Percentiles rank a stretch among this genome's conserved stretches.
These are phyloP conservation scores for Yamadazyma triangularis DNA, from an alignment of 1,139 yeast genomes.

Conservation along the genomic window DNA sequence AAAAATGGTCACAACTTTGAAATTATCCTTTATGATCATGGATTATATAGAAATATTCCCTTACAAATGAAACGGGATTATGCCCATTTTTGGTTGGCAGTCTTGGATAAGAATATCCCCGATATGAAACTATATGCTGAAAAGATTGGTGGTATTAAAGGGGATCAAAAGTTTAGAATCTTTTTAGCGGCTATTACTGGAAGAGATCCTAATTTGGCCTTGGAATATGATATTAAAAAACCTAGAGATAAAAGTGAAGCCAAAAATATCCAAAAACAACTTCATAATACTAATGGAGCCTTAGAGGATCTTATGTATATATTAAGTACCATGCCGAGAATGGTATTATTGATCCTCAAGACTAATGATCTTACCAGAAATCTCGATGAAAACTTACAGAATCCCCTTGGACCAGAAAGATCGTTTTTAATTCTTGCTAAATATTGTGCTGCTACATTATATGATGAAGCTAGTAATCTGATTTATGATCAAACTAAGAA, in stretches of 20 bases:
- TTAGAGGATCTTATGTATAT: slow-evolving; percentile 76
- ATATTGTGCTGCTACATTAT: slow-evolving; percentile 81
- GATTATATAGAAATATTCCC: slow-evolving; percentile 83
- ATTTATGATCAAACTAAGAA: slow-evolving; percentile 25
- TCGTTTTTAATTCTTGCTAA: slow-evolving; percentile 86
- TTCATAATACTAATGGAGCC: slow-evolving; percentile 55
- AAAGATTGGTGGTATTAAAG: slow-evolving; percentile 75
- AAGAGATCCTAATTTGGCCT: slow-evolving; percentile 46
- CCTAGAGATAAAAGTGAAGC: slow-evolving; percentile 51
- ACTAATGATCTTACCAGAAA: slow-evolving; percentile 92
- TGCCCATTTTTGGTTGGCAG: slow-evolving; percentile 89
- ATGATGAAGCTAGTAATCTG: slow-evolving; percentile 53
- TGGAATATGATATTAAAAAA: slow-evolving; percentile 50
- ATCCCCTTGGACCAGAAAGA: slow-evolving; percentile 84
- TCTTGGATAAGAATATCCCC: slow-evolving; percentile 64
- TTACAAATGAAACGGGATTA: slow-evolving; percentile 73
- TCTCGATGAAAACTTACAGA: slow-evolving; percentile 75
- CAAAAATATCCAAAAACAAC: slow-evolving; percentile 56
- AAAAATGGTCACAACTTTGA: slow-evolving; percentile 73
- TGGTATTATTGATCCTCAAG: slow-evolving; percentile 79
- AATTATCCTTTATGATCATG: slow-evolving; percentile 90
- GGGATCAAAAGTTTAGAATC: slow-evolving; percentile 68
- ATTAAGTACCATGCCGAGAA: slow-evolving; percentile 75
- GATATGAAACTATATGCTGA: slow-evolving; percentile 71
- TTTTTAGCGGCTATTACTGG: slow-evolving; percentile 96